A percentile compares a stretch with the other conserved stretches of the same genome.
Evolutionary conservation across 257 asterid genomes (phyloP).

Genomic region (Nicotiana benthamiana): DNA sequence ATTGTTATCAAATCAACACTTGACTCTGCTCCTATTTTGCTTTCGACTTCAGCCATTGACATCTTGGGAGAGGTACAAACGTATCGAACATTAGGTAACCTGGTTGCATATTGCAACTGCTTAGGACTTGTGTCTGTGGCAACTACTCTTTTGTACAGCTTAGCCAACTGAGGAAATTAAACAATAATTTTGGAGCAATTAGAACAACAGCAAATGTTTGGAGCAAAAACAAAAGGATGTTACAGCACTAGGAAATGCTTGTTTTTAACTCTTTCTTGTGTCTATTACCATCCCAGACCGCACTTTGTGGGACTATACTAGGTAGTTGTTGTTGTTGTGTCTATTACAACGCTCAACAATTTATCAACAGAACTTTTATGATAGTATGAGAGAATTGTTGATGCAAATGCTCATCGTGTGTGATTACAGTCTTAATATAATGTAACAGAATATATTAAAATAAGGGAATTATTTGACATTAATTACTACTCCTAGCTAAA

Average conservation of each 20-base stretch:
- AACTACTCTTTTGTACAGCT: slow-evolving; percentile 19
- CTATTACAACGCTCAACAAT: background rate
- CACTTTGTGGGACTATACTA: too few relatives aligned
- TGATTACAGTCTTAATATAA: background rate
- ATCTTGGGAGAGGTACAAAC: slow-evolving; percentile 20
- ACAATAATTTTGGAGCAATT: background rate
- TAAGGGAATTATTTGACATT: too few relatives aligned
- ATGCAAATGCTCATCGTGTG: background rate
- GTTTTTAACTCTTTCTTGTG: background rate
- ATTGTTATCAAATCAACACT: slow-evolving; percentile 20
- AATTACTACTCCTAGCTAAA: background rate
- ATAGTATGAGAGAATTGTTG: background rate
- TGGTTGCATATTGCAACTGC: slow-evolving; percentile 17
- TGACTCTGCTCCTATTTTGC: slow-evolving; percentile 1
- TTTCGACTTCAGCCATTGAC: slow-evolving; percentile 15
- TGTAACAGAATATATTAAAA: too few relatives aligned
- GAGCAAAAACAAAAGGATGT: background rate
- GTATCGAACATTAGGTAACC: slow-evolving; percentile 18
- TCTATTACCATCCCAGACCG: too few relatives aligned
- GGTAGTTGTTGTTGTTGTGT: too few relatives aligned
- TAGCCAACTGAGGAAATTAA: background rate
- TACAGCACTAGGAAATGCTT: background rate
- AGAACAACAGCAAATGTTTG: too few relatives aligned
- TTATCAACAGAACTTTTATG: background rate
- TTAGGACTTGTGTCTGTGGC: slow-evolving; percentile 23